Conservation (phyloP, 2,329 filamentous ascomycete species). For the Dactylellina cionopaga region DNA sequence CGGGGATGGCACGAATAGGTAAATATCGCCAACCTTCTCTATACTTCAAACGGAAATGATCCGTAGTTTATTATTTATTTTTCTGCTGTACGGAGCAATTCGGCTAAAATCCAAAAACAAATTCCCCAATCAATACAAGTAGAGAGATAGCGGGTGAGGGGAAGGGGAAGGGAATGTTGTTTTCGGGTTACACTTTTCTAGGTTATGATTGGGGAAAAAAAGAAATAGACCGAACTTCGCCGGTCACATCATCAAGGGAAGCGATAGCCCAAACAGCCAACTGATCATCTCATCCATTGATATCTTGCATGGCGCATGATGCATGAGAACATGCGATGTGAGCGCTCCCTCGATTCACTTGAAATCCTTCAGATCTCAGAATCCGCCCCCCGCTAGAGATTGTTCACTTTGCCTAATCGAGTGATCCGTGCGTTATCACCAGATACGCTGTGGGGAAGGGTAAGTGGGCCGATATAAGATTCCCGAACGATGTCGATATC, state of each 20-base stretch:
- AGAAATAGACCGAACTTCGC: too few relatives aligned
- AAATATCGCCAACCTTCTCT: not conserved
- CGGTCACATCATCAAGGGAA: too few relatives aligned
- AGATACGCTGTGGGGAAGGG: too few relatives aligned
- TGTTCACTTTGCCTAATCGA: not conserved
- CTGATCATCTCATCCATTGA: not conserved
- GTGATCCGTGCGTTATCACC: constrained; percentile 32
- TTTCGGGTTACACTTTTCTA: constrained; percentile 13
- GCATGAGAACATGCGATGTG: too few relatives aligned
- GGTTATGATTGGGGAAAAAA: too few relatives aligned
- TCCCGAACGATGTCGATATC: constrained; percentile 4
- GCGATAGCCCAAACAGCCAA: too few relatives aligned
- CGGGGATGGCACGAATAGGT: constrained; percentile 3
- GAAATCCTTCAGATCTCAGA: not conserved
- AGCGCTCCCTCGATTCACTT: too few relatives aligned
- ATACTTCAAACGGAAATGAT: constrained; percentile 3
- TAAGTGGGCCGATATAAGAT: constrained; percentile 16
- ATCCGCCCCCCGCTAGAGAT: too few relatives aligned
- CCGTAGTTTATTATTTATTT: not conserved
- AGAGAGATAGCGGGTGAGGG: constrained; percentile 14
- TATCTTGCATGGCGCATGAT: constrained; percentile 1
- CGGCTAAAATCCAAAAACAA: not conserved
- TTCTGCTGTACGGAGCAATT: not conserved
- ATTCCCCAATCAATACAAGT: too few relatives aligned
- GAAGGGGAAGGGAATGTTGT: not conserved